Evolutionary conservation across 2,329 filamentous ascomycete genomes (phyloP).

Genomic region (Gyromitra esculenta): DNA sequence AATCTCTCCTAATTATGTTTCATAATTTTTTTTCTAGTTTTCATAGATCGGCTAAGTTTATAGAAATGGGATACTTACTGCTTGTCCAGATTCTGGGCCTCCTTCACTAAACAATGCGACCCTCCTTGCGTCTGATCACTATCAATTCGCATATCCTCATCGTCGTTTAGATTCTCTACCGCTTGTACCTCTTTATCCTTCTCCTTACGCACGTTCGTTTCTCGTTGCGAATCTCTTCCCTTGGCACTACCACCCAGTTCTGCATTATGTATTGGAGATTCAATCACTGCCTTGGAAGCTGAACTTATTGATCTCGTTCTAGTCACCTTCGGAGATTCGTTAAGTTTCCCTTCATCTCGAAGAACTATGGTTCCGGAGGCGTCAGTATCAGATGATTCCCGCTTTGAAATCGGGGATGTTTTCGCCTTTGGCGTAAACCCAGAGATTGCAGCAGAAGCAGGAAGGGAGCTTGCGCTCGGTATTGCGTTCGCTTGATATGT

Average conservation of each 20-base stretch:
- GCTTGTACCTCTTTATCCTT: conserved; percentile 2
- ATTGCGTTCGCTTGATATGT: not conserved
- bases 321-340: not conserved
- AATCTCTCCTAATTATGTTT: not conserved
- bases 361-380: conserved; percentile 12
- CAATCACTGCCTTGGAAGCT: conserved; percentile 4
- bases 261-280: not conserved
- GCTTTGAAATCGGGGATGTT: not conserved
- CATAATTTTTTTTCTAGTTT: not conserved
- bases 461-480: conserved; percentile 1
- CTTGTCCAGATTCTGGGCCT: conserved; percentile 18
- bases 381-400: conserved; percentile 26
- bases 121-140: conserved; percentile 31
- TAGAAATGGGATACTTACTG: conserved; percentile 14
- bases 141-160: conserved; percentile 33
- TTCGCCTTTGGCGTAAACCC: conserved; percentile 32
- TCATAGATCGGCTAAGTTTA: not conserved
- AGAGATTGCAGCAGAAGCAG: conserved; percentile 2
- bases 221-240: not conserved
- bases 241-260: not conserved
- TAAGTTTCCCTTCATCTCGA: conserved; percentile 20
- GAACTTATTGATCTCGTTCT: conserved; percentile 6
- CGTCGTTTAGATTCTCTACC: conserved; percentile 1
- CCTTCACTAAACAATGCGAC: conserved; percentile 6
- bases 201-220: not conserved